Conservation (phyloP, 495 filamentous ascomycete genomes). For the Penicillium canariense region DNA sequence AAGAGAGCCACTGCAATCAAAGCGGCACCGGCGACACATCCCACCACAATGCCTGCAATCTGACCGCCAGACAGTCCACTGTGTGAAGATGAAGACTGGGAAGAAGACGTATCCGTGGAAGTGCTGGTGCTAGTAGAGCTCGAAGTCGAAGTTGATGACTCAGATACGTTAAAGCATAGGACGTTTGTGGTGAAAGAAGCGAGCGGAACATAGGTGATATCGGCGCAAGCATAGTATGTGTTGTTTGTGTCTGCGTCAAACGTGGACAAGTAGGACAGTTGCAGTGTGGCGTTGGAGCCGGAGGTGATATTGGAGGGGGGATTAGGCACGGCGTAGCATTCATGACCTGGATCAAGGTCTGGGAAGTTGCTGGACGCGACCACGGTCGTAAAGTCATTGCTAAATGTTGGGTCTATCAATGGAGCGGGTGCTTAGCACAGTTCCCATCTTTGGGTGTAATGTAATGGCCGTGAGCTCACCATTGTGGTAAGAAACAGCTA, state of each 20-base stretch:
- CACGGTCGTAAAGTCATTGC: constrained; percentile 42
- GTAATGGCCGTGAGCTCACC: constrained; percentile 26
- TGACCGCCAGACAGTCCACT: constrained; percentile 42
- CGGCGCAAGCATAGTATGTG: constrained; percentile 52
- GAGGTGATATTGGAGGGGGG: constrained; percentile 32
- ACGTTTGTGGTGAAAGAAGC: constrained; percentile 37
- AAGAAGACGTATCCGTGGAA: constrained; percentile 2
- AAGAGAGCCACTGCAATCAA: constrained; percentile 15
- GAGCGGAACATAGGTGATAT: constrained; percentile 46
- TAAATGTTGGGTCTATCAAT: constrained; percentile 41
- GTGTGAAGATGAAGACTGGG: neutral
- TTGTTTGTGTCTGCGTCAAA: constrained; percentile 43
- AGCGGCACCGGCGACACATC: constrained; percentile 36
- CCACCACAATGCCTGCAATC: constrained; percentile 49
- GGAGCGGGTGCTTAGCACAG: neutral
- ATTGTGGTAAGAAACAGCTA: constrained; percentile 45
- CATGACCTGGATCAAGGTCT: constrained; percentile 45
- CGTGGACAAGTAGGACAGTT: constrained; percentile 47
- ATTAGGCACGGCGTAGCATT: constrained; percentile 49
- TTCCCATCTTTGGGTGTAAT: constrained; percentile 4
- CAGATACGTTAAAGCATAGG: constrained; percentile 52
- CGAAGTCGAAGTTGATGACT: constrained; percentile 15
- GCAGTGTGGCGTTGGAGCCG: constrained; percentile 51
- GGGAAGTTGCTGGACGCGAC: constrained; percentile 25
- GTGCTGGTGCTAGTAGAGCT: constrained; percentile 1